Percentiles rank a stretch among this genome's conserved stretches.
These are phyloP conservation scores for Rutstroemia sp. DNA, from an alignment of 2,329 filamentous ascomycete species.

Conservation along the genomic window DNA sequence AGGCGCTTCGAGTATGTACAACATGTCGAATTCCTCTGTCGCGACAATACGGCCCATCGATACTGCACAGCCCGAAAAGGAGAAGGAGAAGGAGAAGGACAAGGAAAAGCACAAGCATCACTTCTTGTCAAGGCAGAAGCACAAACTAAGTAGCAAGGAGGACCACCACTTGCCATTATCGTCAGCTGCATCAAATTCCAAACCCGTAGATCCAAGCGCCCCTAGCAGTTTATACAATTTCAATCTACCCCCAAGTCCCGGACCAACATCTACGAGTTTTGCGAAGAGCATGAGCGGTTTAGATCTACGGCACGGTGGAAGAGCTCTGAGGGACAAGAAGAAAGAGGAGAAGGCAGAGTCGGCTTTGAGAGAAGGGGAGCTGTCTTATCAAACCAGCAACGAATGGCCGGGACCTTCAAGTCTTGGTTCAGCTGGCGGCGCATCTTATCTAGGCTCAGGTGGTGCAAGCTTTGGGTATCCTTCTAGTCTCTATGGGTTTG, in stretches of 20 bases:
- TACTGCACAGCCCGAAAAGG: constrained; percentile 38
- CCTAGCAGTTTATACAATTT: constrained; percentile 75
- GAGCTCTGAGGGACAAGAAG: constrained; percentile 73
- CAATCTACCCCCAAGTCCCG: constrained; percentile 64
- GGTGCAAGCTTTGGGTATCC: constrained; percentile 19
- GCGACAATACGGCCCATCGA: constrained; percentile 66
- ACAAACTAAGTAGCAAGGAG: constrained; percentile 66
- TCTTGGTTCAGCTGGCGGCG: constrained; percentile 37
- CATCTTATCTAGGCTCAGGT: constrained; percentile 29
- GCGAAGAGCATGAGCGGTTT: constrained; percentile 75
- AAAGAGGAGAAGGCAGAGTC: constrained; percentile 54
- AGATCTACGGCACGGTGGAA: constrained; percentile 69
- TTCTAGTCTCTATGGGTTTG: constrained; percentile 38
- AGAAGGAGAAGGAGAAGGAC: constrained; percentile 41
- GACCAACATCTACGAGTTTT: constrained; percentile 58
- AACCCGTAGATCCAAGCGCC: constrained; percentile 65
- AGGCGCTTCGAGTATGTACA: constrained; percentile 58
- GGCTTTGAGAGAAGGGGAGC: constrained; percentile 28
- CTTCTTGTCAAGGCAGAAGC: constrained; percentile 71
- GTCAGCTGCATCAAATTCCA: constrained; percentile 69
- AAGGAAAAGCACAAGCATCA: constrained; percentile 74
- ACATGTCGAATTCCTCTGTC: constrained; percentile 66
- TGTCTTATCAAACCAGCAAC: constrained; percentile 27
- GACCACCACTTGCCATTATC: constrained; percentile 67
- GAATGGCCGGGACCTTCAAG: constrained; percentile 48